These are phyloP conservation scores for Tetraselmis striata DNA, from an alignment of 139 green algal species.

Conservation along the genomic window DNA sequence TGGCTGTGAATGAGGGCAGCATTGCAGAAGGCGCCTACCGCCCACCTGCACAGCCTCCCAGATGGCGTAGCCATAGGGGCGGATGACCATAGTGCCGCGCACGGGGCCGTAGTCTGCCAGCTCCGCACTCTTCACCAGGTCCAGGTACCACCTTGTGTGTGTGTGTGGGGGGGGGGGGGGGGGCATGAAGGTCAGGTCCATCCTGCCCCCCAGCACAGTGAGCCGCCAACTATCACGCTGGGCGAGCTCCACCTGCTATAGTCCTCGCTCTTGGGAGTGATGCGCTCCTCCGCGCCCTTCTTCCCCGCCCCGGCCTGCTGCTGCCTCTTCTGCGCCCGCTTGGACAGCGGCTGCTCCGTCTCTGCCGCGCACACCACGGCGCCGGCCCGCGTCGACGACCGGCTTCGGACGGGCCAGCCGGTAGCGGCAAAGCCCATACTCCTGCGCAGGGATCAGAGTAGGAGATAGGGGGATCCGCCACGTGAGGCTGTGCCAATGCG, in stretches of 20 bases:
- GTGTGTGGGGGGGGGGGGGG: neutral
- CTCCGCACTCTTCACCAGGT: conserved; percentile 88
- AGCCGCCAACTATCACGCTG: neutral
- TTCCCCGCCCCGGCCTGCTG: conserved; percentile 3
- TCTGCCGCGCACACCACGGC: neutral
- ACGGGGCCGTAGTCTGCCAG: conserved; percentile 98
- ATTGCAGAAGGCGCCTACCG: neutral
- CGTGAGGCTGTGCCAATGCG: too few species aligned
- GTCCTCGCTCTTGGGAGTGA: conserved; percentile 80
- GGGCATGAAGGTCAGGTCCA: neutral
- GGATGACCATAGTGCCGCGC: conserved; percentile 97
- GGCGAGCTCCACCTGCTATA: conserved; percentile 55
- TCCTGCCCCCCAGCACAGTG: neutral
- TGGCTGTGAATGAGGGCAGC: conserved; percentile 16
- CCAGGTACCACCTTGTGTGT: conserved; percentile 94
- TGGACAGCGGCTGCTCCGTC: neutral
- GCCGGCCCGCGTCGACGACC: too few species aligned
- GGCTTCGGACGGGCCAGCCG: too few species aligned
- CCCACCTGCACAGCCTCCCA: conserved; percentile 65
- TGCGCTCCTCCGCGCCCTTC: conserved; percentile 47
- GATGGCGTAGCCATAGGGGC: conserved; percentile 86
- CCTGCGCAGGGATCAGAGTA: too few species aligned
- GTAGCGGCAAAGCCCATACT: too few species aligned
- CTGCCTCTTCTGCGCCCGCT: conserved; percentile 15
- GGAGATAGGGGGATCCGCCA: too few species aligned